Evolutionary conservation across 2,329 filamentous ascomycete species (phyloP).

Genomic region (Fusarium sambucinum): DNA sequence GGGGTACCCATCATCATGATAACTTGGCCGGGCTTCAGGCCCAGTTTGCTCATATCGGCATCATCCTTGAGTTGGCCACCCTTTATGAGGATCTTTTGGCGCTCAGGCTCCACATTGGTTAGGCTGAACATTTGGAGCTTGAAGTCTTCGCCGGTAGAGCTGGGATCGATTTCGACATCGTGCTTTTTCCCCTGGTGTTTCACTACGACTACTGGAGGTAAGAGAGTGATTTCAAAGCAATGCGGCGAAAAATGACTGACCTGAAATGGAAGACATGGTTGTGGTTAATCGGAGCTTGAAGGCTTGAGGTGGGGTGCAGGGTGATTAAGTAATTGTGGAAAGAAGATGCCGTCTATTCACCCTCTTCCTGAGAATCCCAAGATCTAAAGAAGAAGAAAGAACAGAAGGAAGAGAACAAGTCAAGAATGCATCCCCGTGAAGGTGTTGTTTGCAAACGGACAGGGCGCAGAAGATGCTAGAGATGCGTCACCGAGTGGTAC

Average conservation of each 20-base stretch:
- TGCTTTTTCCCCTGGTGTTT: constrained; percentile 97
- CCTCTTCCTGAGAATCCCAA: neutral
- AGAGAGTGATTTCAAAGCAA: constrained; percentile 17
- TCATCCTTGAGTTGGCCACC: constrained; percentile 97
- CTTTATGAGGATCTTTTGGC: constrained; percentile 96
- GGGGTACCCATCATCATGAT: constrained; percentile 99
- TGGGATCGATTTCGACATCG: constrained; percentile 89
- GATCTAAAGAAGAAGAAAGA: constrained; percentile 8
- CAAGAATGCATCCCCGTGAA: constrained; percentile 1
- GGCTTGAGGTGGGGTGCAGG: constrained; percentile 7
- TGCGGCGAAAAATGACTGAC: constrained; percentile 54
- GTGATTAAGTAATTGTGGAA: neutral
- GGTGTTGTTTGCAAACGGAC: constrained; percentile 9
- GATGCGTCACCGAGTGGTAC: constrained; percentile 53
- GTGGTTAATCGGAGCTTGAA: constrained; percentile 32
- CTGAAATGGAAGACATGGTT: constrained; percentile 67
- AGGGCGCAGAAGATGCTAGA: constrained; percentile 33
- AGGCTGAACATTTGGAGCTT: constrained; percentile 96
- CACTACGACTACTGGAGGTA: constrained; percentile 75
- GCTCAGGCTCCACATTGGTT: constrained; percentile 94
- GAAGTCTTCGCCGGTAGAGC: constrained; percentile 88
- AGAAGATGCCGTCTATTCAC: neutral
- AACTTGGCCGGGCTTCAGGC: constrained; percentile 84
- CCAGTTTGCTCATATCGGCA: constrained; percentile 83
- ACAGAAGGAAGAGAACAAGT: constrained; percentile 2